Conservation (phyloP, 768 basidiomycete genomes). For the Galerina sulciceps region DNA sequence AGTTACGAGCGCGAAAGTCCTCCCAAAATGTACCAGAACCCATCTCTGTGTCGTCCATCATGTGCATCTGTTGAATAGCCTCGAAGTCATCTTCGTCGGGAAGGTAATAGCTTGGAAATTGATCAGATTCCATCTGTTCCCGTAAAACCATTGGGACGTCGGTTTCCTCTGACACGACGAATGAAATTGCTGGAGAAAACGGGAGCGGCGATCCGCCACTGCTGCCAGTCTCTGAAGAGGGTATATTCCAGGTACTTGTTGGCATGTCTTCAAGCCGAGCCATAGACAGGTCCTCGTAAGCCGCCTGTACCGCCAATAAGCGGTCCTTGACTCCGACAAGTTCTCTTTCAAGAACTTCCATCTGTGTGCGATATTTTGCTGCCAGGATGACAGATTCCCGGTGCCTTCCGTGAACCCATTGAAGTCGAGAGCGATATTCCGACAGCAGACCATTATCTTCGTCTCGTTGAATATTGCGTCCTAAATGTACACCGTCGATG, state of each 20-base stretch:
- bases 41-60: constrained; percentile 3
- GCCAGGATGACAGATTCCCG: constrained; percentile 20
- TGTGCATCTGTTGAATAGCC: neutral
- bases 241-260: neutral
- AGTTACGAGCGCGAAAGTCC: neutral
- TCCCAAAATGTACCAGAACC: neutral
- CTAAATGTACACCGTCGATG: neutral
- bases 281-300: constrained; percentile 20
- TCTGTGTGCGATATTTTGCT: constrained; percentile 11
- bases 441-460: constrained; percentile 4
- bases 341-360: constrained; percentile 19
- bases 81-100: constrained; percentile 6
- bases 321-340: constrained; percentile 23
- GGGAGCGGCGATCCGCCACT: too few relatives aligned
- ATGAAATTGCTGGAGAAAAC: too few relatives aligned
- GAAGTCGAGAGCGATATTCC: constrained; percentile 11
- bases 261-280: neutral
- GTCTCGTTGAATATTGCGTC: constrained; percentile 10
- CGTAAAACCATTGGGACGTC: neutral
- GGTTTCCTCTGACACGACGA: neutral
- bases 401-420: constrained; percentile 21
- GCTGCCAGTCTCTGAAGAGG: neutral
- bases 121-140: neutral
- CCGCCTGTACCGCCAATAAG: constrained; percentile 25
- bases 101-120: neutral